Evolutionary conservation across 164 flowering plant genomes (phyloP).

Genomic region (Euptelea pleiosperma): DNA sequence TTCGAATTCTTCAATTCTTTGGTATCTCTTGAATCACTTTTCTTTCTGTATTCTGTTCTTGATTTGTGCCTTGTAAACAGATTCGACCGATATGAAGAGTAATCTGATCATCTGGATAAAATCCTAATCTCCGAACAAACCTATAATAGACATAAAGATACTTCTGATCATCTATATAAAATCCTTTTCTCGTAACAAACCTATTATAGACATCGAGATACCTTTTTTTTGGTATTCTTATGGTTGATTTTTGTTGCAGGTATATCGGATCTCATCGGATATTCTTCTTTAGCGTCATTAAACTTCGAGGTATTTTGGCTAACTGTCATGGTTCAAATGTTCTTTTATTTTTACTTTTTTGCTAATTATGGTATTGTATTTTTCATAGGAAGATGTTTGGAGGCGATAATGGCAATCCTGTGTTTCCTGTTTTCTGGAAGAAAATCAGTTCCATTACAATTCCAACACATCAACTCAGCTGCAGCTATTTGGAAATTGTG

Average conservation of each 20-base stretch:
- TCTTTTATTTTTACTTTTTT: not conserved
- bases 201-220: too few relatives aligned
- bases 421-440: constrained; percentile 46
- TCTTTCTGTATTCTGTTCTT: too few relatives aligned
- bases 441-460: constrained; percentile 43
- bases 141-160: too few relatives aligned
- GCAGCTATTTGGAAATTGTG: constrained; percentile 69
- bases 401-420: constrained; percentile 41
- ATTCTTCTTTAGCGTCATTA: not conserved
- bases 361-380: constrained; percentile 9
- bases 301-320: constrained; percentile 6
- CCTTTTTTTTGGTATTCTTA: too few relatives aligned
- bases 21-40: too few relatives aligned
- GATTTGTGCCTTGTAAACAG: too few relatives aligned
- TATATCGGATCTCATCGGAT: not conserved
- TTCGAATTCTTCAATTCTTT: too few relatives aligned
- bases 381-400: constrained; percentile 57
- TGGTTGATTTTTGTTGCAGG: constrained; percentile 3
- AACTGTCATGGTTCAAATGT: too few relatives aligned
- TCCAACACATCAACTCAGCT: constrained; percentile 56
- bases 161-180: too few relatives aligned
- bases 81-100: too few relatives aligned
- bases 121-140: too few relatives aligned
- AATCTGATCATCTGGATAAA: not conserved
- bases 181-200: too few relatives aligned